A percentile compares a stretch with the other conserved stretches of the same genome.
phyloP scores from a whole-genome alignment of 2,329 filamentous ascomycete genomes.

The Pseudogymnoascus verrucosus region DNA sequence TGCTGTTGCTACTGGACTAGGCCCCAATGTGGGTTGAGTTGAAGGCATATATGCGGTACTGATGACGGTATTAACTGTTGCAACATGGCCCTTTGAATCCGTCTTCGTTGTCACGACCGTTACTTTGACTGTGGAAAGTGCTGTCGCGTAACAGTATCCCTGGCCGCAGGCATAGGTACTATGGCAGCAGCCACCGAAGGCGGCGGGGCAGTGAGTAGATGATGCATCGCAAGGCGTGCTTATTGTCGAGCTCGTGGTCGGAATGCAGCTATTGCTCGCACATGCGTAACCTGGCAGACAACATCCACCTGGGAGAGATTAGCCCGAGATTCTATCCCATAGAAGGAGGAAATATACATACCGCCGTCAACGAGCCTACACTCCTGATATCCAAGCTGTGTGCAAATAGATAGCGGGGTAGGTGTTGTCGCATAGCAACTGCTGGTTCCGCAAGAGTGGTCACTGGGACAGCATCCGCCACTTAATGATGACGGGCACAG shows the following conservation, averaged over 20 bases:
- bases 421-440: conserved; percentile 41
- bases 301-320: conserved; percentile 32
- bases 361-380: conserved; percentile 34
- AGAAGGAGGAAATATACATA: conserved; percentile 13
- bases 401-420: conserved; percentile 33
- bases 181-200: conserved; percentile 45
- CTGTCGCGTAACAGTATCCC: conserved; percentile 40
- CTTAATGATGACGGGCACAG: conserved; percentile 23
- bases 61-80: conserved; percentile 33
- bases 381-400: conserved; percentile 30
- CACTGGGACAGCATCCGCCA: conserved; percentile 31
- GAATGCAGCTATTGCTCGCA: conserved; percentile 33
- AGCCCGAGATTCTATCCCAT: background rate
- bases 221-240: conserved; percentile 36
- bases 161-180: conserved; percentile 42
- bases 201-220: conserved; percentile 42
- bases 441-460: conserved; percentile 40
- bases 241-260: conserved; percentile 35
- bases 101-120: conserved; percentile 40
- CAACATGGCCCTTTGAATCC: conserved; percentile 30
- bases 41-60: background rate
- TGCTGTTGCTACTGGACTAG: conserved; percentile 24
- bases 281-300: conserved; percentile 41
- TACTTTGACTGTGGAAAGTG: conserved; percentile 37
- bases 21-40: conserved; percentile 33